phyloP scores from a whole-genome alignment of 352 stramenopile genomes.

The Phytophthora cryptogea region DNA sequence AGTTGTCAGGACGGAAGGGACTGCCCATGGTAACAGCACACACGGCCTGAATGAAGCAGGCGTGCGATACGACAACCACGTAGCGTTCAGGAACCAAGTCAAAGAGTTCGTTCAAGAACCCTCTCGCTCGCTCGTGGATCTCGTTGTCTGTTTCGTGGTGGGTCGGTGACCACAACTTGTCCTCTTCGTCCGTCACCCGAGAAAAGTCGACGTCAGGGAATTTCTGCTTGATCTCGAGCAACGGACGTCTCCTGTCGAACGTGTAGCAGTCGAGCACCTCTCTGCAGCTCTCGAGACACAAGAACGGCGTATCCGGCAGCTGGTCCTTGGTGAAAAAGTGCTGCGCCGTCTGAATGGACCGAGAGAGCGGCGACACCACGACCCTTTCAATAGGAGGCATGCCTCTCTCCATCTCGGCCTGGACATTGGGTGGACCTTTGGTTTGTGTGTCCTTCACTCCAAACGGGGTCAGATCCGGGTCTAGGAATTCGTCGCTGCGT shows the following conservation, averaged over 20 bases:
- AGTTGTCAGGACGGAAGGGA: constrained; percentile 46
- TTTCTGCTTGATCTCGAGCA: constrained; percentile 46
- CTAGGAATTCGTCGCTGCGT: constrained; percentile 56
- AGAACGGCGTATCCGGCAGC: constrained; percentile 35
- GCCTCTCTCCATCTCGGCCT: constrained; percentile 43
- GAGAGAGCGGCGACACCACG: constrained; percentile 69
- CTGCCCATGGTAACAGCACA: constrained; percentile 50
- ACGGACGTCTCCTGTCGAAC: constrained; percentile 64
- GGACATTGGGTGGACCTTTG: constrained; percentile 42
- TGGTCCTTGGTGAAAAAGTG: constrained; percentile 52
- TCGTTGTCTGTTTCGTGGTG: constrained; percentile 70
- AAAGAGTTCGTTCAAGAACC: constrained; percentile 61
- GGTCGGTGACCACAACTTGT: constrained; percentile 56
- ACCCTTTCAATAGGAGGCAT: constrained; percentile 70
- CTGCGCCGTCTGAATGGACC: constrained; percentile 74
- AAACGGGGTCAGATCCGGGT: constrained; percentile 67
- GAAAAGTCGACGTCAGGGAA: constrained; percentile 72
- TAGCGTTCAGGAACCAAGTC: constrained; percentile 49
- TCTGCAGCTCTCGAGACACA: constrained; percentile 56
- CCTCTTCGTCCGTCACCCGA: constrained; percentile 51
- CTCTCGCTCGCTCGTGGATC: constrained; percentile 47
- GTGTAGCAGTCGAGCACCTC: constrained; percentile 69
- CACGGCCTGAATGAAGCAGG: constrained; percentile 65
- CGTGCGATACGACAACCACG: constrained; percentile 70
- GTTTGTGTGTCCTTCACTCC: constrained; percentile 49